Conservation (phyloP, 2,329 filamentous ascomycete species). For the Epichloe gansuensis region DNA sequence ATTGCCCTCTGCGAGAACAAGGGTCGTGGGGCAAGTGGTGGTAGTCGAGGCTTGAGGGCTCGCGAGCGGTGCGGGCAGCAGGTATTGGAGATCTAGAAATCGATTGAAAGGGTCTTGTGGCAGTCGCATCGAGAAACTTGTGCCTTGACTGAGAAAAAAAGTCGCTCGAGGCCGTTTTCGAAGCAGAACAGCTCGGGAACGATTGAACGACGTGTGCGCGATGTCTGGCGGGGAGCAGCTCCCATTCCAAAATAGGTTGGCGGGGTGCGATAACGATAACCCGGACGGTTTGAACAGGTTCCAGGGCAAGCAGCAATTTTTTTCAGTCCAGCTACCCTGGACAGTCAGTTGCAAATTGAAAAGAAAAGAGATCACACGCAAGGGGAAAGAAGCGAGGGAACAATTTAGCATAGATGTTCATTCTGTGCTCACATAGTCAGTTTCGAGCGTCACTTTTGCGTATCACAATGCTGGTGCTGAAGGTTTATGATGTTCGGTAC, state of each 20-base stretch:
- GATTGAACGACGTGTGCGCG: slow-evolving; percentile 9
- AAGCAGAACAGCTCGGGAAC: not conserved
- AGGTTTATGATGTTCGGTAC: no score
- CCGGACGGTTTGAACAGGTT: slow-evolving; percentile 11
- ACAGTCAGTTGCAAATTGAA: no score
- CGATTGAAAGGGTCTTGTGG: not conserved
- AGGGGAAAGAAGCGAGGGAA: no score
- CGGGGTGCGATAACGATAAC: slow-evolving; percentile 30
- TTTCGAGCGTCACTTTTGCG: no score
- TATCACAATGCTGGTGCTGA: no score
- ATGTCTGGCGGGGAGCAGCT: slow-evolving; percentile 6
- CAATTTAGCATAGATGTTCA: no score
- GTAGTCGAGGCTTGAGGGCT: not conserved
- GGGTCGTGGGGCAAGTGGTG: slow-evolving; percentile 1
- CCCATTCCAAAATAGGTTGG: slow-evolving; percentile 11
- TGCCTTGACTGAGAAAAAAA: not conserved
- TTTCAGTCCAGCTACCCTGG: not conserved
- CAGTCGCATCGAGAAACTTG: not conserved
- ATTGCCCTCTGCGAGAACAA: slow-evolving; percentile 3
- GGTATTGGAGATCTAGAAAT: not conserved
- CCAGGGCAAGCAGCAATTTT: not conserved
- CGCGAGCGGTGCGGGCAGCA: not conserved
- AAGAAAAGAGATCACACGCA: no score
- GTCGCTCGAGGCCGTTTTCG: not conserved
- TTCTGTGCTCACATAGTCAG: no score